Base-by-base conservation (phyloP, 2,329 filamentous ascomycete genomes). In the Aureobasidium sp. region DNA sequence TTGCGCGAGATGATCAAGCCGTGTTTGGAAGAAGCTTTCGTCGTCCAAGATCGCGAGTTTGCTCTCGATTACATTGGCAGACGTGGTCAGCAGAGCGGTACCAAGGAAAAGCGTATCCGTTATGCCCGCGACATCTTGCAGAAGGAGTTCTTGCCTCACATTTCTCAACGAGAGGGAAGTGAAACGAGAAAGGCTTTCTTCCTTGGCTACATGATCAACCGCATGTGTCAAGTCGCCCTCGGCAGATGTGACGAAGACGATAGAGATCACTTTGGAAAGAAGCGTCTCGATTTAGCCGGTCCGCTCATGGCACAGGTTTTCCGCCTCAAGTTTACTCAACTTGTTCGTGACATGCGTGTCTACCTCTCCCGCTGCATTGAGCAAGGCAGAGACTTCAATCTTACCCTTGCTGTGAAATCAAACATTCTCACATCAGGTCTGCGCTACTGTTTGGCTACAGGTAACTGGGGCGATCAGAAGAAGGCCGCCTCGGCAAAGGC, bases 381-480 rank as follows among this genome's bases (percentile, higher is more conserved):
- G 75, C 87, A 86, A 60, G 90, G 89, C 75, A 84, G 87, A 64
- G 90, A 96, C 65, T 97, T 99, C 79, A 94, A 94, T 67, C 79
- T 97, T 46, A 90, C 90, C 15, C 84, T 96, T 63, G 94, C 91
- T 68, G 88, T 97, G 71, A 97, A 97, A 79, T 87, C 89, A 26
- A 88, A 87, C 65, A 96, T 94, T 23, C 82, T 99, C 67, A 96
- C 92, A 23, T 95, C 94, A 72, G 94, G 93, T 55, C 78, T 99
- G 67, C 96, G 97, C 73, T 99, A 99, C 77, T 97, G 94, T 58
- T 81, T 99, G 65, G 93, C 94, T 29, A 99, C 94, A 15, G 94
- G 94, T 67, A 99, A 99, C 77, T 99, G 94, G 95, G 95, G 94
- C 71, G 94, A 99, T 68, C 94, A 99, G 79, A 99, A 97, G 83